These are phyloP conservation scores for Sideroxylon spinosum DNA, from an alignment of 179 eudicot genomes.

Conservation along the genomic window DNA sequence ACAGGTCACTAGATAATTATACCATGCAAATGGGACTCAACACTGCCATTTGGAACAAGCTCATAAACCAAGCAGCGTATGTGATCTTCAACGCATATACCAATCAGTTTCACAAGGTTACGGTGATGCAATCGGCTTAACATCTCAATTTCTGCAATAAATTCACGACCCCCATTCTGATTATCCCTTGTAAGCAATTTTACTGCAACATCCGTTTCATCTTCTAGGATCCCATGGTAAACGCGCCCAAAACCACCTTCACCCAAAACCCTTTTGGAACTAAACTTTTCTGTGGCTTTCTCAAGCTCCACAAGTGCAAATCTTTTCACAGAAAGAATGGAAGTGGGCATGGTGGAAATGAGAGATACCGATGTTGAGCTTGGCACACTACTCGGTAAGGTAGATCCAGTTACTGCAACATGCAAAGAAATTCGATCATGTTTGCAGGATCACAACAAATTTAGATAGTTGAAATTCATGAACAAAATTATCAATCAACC, in stretches of 20 bases:
- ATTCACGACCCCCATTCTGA: constrained; percentile 84
- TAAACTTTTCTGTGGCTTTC: constrained; percentile 81
- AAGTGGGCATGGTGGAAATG: constrained; percentile 63
- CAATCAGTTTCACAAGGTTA: constrained; percentile 85
- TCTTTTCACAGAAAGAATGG: constrained; percentile 74
- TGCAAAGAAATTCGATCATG: not conserved
- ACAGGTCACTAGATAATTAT: constrained; percentile 14
- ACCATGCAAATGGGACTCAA: constrained; percentile 98
- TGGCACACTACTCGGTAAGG: constrained; percentile 62
- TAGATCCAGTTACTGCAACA: constrained; percentile 61
- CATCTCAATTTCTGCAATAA: constrained; percentile 94
- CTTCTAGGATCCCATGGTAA: constrained; percentile 74
- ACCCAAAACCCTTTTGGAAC: constrained; percentile 67
- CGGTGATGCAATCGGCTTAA: constrained; percentile 95
- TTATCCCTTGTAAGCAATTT: constrained; percentile 79
- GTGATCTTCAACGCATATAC: constrained; percentile 80
- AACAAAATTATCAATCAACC: not conserved
- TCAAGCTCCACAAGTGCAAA: constrained; percentile 77
- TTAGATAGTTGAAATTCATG: not conserved
- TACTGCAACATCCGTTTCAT: constrained; percentile 77
- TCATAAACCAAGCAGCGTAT: constrained; percentile 92
- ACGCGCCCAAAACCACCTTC: constrained; percentile 99
- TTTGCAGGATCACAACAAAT: not conserved
- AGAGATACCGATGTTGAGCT: constrained; percentile 73
- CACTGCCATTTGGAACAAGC: constrained; percentile 86